These are phyloP conservation scores for Coemansia sp. DNA, from an alignment of 192 early-diverging fungal genomes.

Conservation along the genomic window DNA sequence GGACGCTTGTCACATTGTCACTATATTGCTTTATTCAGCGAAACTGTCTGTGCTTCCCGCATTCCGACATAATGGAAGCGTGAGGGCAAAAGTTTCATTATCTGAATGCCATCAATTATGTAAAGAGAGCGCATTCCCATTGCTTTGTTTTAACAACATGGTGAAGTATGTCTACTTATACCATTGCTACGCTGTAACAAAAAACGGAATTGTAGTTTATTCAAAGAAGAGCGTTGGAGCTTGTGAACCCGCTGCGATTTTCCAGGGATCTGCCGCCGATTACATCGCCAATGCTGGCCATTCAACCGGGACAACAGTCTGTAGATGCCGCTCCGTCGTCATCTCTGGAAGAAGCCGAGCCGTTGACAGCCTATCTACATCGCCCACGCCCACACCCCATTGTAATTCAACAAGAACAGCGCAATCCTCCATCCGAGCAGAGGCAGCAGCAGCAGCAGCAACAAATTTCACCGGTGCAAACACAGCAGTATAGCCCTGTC, in stretches of 20 bases:
- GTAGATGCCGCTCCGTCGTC: slow-evolving; percentile 32
- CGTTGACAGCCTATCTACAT: slow-evolving; percentile 40
- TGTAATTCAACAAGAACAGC: background rate
- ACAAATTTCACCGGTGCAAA: slow-evolving; percentile 2
- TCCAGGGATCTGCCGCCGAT: slow-evolving; percentile 47
- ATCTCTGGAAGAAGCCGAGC: slow-evolving; percentile 32
- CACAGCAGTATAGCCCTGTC: slow-evolving; percentile 15
- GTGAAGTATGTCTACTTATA: background rate
- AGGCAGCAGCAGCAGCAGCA: slow-evolving; percentile 15
- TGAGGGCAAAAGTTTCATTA: background rate
- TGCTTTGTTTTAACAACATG: background rate
- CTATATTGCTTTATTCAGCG: background rate
- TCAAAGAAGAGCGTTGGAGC: slow-evolving; percentile 40
- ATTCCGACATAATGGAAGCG: background rate
- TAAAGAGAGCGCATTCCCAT: too few relatives aligned
- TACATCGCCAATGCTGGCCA: slow-evolving; percentile 30
- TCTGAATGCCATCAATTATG: too few relatives aligned
- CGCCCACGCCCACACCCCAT: slow-evolving; percentile 20
- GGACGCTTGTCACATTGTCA: background rate
- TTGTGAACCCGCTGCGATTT: slow-evolving; percentile 34
- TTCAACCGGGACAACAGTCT: slow-evolving; percentile 31
- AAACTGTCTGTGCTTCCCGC: background rate
- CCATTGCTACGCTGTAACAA: background rate
- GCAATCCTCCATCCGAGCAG: slow-evolving; percentile 8
- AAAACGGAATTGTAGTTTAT: slow-evolving; percentile 39